These are phyloP conservation scores for Galerina marginata DNA, from an alignment of 768 basidiomycete genomes.

Conservation along the genomic window DNA sequence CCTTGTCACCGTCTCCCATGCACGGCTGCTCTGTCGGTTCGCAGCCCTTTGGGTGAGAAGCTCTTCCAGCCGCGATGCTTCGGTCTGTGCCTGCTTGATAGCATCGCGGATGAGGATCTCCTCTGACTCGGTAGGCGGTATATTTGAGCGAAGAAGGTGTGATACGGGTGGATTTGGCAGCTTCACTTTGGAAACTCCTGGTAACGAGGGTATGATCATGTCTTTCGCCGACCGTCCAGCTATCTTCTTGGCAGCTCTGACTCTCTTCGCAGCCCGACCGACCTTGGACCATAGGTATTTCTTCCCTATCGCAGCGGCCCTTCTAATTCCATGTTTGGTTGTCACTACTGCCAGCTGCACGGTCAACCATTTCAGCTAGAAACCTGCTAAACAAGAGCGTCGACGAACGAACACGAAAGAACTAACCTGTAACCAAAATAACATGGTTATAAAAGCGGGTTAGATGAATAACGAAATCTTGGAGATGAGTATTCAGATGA, in stretches of 20 bases:
- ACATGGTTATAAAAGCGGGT: conserved; percentile 1
- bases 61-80: conserved; percentile 6
- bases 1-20: conserved; percentile 19
- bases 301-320: neutral
- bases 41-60: conserved; percentile 10
- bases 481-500: no score
- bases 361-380: conserved; percentile 9
- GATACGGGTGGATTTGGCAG: conserved; percentile 25
- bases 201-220: conserved; percentile 17
- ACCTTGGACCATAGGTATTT: conserved; percentile 3
- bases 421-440: conserved; percentile 12
- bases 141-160: conserved; percentile 25
- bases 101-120: conserved; percentile 14
- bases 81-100: conserved; percentile 17
- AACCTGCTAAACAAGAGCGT: neutral
- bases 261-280: conserved; percentile 6
- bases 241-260: neutral
- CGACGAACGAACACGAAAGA: neutral
- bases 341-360: conserved; percentile 6
- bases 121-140: conserved; percentile 23
- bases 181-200: conserved; percentile 24
- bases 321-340: neutral
- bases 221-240: conserved; percentile 14
- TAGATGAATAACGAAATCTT: no score
- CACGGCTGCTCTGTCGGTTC: conserved; percentile 1